Conservation (phyloP, 139 green algal genomes). For the Picochlorum sp. region DNA sequence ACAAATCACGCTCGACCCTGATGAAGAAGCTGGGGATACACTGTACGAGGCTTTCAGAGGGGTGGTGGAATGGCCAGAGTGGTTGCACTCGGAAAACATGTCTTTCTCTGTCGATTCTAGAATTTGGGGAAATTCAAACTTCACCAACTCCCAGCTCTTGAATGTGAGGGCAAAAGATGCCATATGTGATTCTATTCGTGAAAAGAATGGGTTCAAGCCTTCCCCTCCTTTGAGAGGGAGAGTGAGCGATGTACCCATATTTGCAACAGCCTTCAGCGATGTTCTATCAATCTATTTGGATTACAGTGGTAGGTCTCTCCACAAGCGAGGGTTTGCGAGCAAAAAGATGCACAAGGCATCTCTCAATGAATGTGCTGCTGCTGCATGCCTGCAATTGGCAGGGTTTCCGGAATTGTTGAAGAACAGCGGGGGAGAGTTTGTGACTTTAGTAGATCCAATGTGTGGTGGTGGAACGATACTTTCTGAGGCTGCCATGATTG, state of each 20-base stretch:
- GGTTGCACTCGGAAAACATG: constrained; percentile 23
- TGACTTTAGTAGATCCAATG: constrained; percentile 78
- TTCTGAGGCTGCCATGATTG: constrained; percentile 82
- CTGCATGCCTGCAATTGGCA: constrained; percentile 60
- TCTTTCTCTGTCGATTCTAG: constrained; percentile 57
- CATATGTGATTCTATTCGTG: constrained; percentile 71
- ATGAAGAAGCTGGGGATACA: constrained; percentile 28
- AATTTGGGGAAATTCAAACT: constrained; percentile 51
- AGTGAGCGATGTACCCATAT: constrained; percentile 70
- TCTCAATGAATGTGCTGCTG: constrained; percentile 83
- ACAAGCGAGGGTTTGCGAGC: constrained; percentile 73
- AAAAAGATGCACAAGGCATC: constrained; percentile 70
- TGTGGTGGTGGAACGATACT: constrained; percentile 85
- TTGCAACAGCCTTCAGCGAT: constrained; percentile 56
- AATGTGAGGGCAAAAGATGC: constrained; percentile 61
- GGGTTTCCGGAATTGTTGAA: constrained; percentile 41
- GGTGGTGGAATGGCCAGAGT: constrained; percentile 42
- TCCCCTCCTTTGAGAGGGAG: constrained; percentile 30
- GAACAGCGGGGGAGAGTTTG: not conserved
- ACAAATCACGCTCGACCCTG: constrained; percentile 38
- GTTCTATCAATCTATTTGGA: constrained; percentile 66
- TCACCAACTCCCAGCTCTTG: constrained; percentile 37
- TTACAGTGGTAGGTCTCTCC: constrained; percentile 69
- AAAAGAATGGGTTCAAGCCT: constrained; percentile 44
- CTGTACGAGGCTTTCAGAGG: constrained; percentile 56